Conservation (phyloP, 2,329 filamentous ascomycete genomes). For the Diaporthe citrichinensis region DNA sequence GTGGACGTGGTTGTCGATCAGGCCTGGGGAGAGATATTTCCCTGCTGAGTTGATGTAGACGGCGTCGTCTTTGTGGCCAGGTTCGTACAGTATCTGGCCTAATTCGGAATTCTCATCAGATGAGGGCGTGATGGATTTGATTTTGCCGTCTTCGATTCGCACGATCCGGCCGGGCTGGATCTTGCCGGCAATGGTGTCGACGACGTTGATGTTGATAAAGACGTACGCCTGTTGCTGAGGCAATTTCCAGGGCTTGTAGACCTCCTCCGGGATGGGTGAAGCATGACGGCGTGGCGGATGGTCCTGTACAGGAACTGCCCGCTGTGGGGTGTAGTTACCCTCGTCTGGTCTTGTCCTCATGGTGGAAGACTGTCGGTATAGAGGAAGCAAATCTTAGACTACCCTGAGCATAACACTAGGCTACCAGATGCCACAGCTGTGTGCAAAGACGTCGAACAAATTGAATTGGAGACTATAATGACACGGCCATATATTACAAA, state of each 20-base stretch:
- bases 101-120: accelerated
- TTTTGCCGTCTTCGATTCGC: conserved; percentile 52
- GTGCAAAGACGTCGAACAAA: neutral
- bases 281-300: neutral
- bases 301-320: neutral
- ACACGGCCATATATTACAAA: neutral
- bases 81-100: neutral
- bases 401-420: too few relatives aligned
- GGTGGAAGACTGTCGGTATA: neutral
- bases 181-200: conserved; percentile 55
- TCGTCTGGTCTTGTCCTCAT: conserved; percentile 8
- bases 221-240: conserved; percentile 51
- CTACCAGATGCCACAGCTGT: too few relatives aligned
- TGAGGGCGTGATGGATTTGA: conserved; percentile 46
- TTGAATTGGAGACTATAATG: too few relatives aligned
- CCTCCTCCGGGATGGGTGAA: conserved; percentile 36
- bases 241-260: conserved; percentile 54
- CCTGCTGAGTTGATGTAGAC: conserved; percentile 56
- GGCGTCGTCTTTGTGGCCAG: neutral
- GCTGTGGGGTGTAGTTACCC: neutral
- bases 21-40: conserved; percentile 62
- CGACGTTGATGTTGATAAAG: conserved; percentile 59
- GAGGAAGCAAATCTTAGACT: too few relatives aligned
- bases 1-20: conserved; percentile 67
- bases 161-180: conserved; percentile 50